phyloP scores from a whole-genome alignment of 495 filamentous ascomycete genomes.

The Neurospora cerealis region DNA sequence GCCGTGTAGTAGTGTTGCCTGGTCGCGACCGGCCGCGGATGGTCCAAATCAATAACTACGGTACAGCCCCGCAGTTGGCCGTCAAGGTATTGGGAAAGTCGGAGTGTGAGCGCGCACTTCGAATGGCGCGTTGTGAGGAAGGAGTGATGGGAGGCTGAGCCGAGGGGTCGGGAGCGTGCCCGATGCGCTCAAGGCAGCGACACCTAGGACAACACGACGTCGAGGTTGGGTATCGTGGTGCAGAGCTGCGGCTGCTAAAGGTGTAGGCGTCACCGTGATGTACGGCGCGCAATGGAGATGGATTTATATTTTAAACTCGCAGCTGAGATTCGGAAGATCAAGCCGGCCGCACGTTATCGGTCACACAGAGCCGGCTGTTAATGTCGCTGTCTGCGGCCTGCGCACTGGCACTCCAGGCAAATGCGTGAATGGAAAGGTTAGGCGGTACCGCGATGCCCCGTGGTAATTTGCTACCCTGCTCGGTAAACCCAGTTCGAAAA shows the following conservation, averaged over 20 bases:
- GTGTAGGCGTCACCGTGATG: neutral
- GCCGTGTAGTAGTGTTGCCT: neutral
- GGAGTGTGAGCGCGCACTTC: neutral
- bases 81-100: neutral
- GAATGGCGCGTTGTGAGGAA: neutral
- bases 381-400: neutral
- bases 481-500: neutral
- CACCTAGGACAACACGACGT: neutral
- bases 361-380: neutral
- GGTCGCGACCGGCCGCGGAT: neutral
- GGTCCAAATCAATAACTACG: neutral
- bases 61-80: neutral
- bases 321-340: neutral
- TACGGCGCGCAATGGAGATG: neutral
- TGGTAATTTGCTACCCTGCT: neutral
- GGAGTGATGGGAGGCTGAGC: neutral
- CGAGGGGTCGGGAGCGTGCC: neutral
- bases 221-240: neutral
- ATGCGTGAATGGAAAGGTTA: neutral
- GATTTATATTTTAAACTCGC: neutral
- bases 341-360: neutral
- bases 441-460: neutral
- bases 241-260: neutral
- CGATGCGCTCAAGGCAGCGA: neutral
- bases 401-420: neutral